These are phyloP conservation scores for Hypoxylon sp. DNA, from an alignment of 2,329 filamentous ascomycete species.

Conservation along the genomic window DNA sequence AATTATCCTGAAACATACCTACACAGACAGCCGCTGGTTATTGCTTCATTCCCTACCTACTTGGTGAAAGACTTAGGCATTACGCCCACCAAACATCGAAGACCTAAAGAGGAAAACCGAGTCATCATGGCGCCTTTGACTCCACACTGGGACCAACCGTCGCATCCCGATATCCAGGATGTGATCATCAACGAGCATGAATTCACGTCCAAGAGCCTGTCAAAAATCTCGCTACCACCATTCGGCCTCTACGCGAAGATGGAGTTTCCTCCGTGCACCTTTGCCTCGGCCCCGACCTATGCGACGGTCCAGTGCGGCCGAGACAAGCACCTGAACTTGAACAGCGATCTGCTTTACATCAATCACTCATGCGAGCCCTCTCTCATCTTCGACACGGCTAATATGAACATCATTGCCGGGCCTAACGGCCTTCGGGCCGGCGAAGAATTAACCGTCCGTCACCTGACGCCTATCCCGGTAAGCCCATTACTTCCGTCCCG, in stretches of 20 bases:
- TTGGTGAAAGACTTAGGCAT: conserved; percentile 10
- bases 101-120: conserved; percentile 30
- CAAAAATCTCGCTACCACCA: conserved; percentile 68
- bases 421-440: conserved; percentile 68
- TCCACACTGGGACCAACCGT: conserved; percentile 73
- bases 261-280: conserved; percentile 73
- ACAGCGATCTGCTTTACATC: conserved; percentile 77
- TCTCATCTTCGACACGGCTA: conserved; percentile 73
- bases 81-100: conserved; percentile 14
- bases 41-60: not conserved
- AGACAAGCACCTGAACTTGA: conserved; percentile 72
- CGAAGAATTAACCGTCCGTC: conserved; percentile 70
- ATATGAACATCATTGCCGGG: conserved; percentile 70
- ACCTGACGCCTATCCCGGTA: conserved; percentile 25
- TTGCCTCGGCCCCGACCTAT: conserved; percentile 71
- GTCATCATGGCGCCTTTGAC: conserved; percentile 69
- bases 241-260: conserved; percentile 78
- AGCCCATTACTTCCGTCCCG: conserved; percentile 37
- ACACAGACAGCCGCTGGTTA: conserved; percentile 11
- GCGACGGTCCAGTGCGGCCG: conserved; percentile 74
- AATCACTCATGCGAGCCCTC: conserved; percentile 78
- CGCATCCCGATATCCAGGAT: conserved; percentile 71
- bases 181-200: conserved; percentile 68
- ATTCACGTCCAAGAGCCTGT: conserved; percentile 74
- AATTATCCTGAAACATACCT: conserved; percentile 25